These are phyloP conservation scores for Hansenula sp. DNA, from an alignment of 1,139 yeast genomes.

Conservation along the genomic window DNA sequence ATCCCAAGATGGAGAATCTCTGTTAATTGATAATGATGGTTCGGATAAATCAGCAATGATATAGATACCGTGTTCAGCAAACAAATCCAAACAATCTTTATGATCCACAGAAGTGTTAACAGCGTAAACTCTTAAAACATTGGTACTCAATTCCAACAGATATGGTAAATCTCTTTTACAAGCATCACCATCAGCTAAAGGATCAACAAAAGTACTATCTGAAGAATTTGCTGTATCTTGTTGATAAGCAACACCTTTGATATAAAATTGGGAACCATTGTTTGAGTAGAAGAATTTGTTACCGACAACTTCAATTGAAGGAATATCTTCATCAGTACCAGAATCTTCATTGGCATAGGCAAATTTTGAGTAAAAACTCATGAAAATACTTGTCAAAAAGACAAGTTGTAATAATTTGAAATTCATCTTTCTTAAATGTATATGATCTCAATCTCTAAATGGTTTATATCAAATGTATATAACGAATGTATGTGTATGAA, in stretches of 20 bases:
- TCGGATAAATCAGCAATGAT: slow-evolving; percentile 61
- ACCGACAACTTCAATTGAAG: slow-evolving; percentile 56
- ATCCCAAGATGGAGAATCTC: slow-evolving; percentile 48
- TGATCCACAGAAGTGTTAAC: slow-evolving; percentile 58
- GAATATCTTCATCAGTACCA: slow-evolving; percentile 36
- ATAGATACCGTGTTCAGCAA: slow-evolving; percentile 65
- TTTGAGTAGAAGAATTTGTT: slow-evolving; percentile 75
- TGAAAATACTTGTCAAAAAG: slow-evolving; percentile 2
- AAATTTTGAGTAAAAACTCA: not conserved
- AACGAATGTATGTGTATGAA: not conserved
- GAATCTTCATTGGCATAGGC: slow-evolving; percentile 30
- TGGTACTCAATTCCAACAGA: slow-evolving; percentile 52
- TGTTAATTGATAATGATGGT: slow-evolving; percentile 55
- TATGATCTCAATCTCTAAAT: not conserved
- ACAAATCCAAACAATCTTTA: slow-evolving; percentile 54
- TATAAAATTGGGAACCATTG: slow-evolving; percentile 80
- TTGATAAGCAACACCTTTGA: slow-evolving; percentile 82
- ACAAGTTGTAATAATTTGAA: slow-evolving; percentile 1
- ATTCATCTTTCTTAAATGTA: no score
- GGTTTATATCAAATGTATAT: not conserved
- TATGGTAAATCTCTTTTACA: slow-evolving; percentile 56
- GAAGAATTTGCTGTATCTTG: slow-evolving; percentile 47
- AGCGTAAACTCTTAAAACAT: slow-evolving; percentile 62
- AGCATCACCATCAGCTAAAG: slow-evolving; percentile 42
- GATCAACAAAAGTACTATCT: slow-evolving; percentile 42